Percentiles rank a stretch among this genome's conserved stretches.
Conservation (phyloP, 768 basidiomycete species). For the Leccinum uliginosum region DNA sequence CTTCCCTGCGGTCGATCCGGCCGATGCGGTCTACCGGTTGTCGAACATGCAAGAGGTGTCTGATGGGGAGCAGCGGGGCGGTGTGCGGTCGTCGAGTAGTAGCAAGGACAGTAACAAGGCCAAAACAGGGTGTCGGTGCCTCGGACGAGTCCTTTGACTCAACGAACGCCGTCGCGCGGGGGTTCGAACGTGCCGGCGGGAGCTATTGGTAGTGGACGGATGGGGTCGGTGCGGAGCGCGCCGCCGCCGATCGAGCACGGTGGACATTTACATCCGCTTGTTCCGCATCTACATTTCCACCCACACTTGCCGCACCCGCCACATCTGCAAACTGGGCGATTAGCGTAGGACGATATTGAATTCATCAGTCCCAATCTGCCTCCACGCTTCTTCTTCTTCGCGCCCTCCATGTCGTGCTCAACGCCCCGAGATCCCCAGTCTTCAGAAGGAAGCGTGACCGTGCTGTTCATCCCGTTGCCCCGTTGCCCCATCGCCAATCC, state of each 20-base stretch:
- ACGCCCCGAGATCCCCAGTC: conserved; percentile 37
- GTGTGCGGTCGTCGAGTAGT: neutral
- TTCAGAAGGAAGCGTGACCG: conserved; percentile 72
- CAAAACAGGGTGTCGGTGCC: conserved; percentile 27
- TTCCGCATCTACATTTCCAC: conserved; percentile 1
- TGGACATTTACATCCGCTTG: neutral
- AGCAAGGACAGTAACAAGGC: conserved; percentile 4
- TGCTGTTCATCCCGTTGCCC: conserved; percentile 70
- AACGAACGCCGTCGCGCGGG: conserved; percentile 34
- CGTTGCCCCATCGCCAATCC: conserved; percentile 74
- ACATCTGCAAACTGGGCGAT: neutral
- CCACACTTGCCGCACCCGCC: no score
- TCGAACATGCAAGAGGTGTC: conserved; percentile 71
- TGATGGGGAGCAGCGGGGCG: conserved; percentile 23
- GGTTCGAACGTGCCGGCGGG: neutral
- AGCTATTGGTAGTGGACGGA: conserved; percentile 28
- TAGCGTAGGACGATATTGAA: no score
- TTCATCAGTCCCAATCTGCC: conserved; percentile 55
- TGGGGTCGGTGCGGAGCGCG: conserved; percentile 64
- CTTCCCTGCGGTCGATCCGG: conserved; percentile 24
- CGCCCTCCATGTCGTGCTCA: conserved; percentile 23
- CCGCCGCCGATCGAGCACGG: conserved; percentile 29
- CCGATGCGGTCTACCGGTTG: conserved; percentile 49
- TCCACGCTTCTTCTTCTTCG: conserved; percentile 50
- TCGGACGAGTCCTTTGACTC: conserved; percentile 32